Conservation (phyloP, 1,284 basidiomycete species). For the Flammula alnicola region DNA sequence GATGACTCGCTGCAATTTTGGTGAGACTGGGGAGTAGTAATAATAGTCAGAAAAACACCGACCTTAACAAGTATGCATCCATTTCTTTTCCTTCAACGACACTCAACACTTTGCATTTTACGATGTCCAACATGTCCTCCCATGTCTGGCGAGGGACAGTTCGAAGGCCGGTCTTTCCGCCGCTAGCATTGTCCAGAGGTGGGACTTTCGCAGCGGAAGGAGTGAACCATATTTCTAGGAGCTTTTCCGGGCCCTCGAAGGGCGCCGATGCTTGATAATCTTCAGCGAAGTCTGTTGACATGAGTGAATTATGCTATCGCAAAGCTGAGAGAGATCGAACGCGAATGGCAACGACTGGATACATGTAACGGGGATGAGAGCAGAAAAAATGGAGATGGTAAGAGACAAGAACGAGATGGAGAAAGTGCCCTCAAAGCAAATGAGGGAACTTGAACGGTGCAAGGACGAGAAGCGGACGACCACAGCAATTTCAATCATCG, state of each 20-base stretch:
- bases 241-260: conserved; percentile 93
- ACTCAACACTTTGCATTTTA: conserved; percentile 96
- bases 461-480: too few relatives aligned
- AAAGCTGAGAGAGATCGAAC: conserved; percentile 46
- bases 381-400: too few relatives aligned
- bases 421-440: too few relatives aligned
- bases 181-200: conserved; percentile 39
- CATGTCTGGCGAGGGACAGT: conserved; percentile 80
- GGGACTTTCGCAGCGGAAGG: conserved; percentile 70
- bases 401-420: too few relatives aligned
- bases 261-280: conserved; percentile 52
- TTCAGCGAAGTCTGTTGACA: conserved; percentile 41
- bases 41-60: conserved; percentile 31
- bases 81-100: conserved; percentile 86
- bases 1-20: conserved; percentile 84
- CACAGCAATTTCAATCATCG: conserved; percentile 12
- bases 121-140: conserved; percentile 98
- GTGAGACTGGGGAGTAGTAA: conserved; percentile 22
- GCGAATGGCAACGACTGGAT: conserved; percentile 50
- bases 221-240: conserved; percentile 98
- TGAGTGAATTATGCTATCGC: conserved; percentile 55
- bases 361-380: conserved; percentile 57
- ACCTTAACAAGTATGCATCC: conserved; percentile 97
- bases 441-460: too few relatives aligned
- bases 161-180: conserved; percentile 71